Evolutionary conservation across 176 grass and related monocot species (phyloP).

Genomic region (Bromus sterilis): DNA sequence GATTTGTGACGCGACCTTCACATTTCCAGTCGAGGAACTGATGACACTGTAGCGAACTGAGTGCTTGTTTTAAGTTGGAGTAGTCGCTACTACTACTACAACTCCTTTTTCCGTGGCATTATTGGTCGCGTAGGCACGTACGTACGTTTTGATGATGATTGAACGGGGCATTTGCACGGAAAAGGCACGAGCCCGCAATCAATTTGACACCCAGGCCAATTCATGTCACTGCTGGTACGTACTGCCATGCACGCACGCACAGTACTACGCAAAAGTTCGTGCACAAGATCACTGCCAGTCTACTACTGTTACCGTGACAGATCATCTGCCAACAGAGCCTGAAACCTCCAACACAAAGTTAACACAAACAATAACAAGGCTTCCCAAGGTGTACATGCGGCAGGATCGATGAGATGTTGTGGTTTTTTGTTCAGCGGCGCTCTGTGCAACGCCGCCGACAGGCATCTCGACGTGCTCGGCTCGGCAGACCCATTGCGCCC

Average conservation of each 20-base stretch:
- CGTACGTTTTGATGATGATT: neutral
- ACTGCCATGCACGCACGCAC: neutral
- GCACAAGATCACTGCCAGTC: neutral
- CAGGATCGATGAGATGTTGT: neutral
- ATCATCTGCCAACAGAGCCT: neutral
- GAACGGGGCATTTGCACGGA: neutral
- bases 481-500: neutral
- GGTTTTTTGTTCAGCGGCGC: neutral
- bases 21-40: neutral
- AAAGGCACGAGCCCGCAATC: neutral
- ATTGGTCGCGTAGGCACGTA: neutral
- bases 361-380: too few species aligned
- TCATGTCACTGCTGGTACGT: neutral
- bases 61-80: neutral
- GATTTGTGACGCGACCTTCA: neutral
- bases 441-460: conserved; percentile 17
- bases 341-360: neutral
- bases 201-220: neutral
- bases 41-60: neutral
- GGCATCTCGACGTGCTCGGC: conserved; percentile 11
- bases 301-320: neutral
- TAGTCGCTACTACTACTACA: neutral
- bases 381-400: neutral
- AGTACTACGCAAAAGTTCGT: neutral
- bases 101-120: neutral